These are phyloP conservation scores for Epithele typhae DNA, from an alignment of 768 basidiomycete genomes.

Conservation along the genomic window DNA sequence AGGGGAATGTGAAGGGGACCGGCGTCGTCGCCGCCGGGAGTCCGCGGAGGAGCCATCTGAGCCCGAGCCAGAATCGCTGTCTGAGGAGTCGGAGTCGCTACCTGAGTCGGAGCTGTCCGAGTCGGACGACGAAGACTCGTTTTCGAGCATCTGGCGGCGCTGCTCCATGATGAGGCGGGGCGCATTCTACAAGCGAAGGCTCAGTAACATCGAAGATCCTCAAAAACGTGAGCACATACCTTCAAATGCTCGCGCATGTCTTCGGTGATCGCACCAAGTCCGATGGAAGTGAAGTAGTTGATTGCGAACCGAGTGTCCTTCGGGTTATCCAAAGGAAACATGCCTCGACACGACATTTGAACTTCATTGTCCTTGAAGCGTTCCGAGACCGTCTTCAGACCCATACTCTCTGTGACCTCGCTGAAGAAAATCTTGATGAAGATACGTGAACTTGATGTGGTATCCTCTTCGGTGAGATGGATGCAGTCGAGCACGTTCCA, in stretches of 20 bases:
- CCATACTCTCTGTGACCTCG: constrained; percentile 94
- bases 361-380: constrained; percentile 89
- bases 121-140: constrained; percentile 45
- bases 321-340: constrained; percentile 97
- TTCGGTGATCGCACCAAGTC: constrained; percentile 86
- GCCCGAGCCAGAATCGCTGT: constrained; percentile 34
- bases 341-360: constrained; percentile 61
- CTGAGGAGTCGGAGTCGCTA: constrained; percentile 27
- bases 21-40: constrained; percentile 21
- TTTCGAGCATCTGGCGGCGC: constrained; percentile 82
- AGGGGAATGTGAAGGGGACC: constrained; percentile 30
- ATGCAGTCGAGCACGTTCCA: constrained; percentile 84
- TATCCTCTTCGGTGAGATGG: constrained; percentile 96
- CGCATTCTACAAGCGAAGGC: constrained; percentile 62
- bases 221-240: constrained; percentile 35
- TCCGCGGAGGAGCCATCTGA: constrained; percentile 35
- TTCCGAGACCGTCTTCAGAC: constrained; percentile 79
- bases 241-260: constrained; percentile 96
- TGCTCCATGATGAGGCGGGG: constrained; percentile 93
- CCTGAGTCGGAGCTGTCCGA: constrained; percentile 34
- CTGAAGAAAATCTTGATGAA: constrained; percentile 96
- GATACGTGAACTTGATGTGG: constrained; percentile 93
- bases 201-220: constrained; percentile 1
- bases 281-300: constrained; percentile 97
- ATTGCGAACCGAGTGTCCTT: constrained; percentile 95